Conservation (phyloP, 208 protist genomes). For the Borovskyia barvae region DNA sequence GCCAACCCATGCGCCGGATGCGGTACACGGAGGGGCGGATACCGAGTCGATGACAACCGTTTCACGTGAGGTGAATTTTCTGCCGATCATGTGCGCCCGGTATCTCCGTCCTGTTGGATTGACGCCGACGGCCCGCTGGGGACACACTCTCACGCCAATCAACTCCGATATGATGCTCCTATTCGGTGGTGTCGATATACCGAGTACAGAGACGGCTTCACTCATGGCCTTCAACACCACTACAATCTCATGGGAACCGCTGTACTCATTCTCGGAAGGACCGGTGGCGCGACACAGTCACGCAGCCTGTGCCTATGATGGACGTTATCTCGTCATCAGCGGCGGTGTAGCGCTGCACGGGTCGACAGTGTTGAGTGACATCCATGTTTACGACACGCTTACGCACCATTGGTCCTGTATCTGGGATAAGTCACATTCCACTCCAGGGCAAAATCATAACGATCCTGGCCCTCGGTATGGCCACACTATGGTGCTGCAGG, state of each 20-base stretch:
- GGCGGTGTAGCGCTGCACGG: slow-evolving; percentile 48
- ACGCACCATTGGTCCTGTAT: slow-evolving; percentile 65
- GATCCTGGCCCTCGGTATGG: slow-evolving; percentile 66
- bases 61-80: slow-evolving; percentile 67
- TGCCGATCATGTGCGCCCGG: slow-evolving; percentile 80
- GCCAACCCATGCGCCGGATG: too few species aligned
- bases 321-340: slow-evolving; percentile 65
- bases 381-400: slow-evolving; percentile 61
- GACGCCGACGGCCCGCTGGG: slow-evolving; percentile 57
- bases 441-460: slow-evolving; percentile 36
- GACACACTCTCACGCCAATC: slow-evolving; percentile 71
- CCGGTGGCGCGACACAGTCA: slow-evolving; percentile 65
- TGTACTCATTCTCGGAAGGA: slow-evolving; percentile 21
- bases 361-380: slow-evolving; percentile 39
- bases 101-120: slow-evolving; percentile 66
- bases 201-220: slow-evolving; percentile 33
- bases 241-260: slow-evolving; percentile 71
- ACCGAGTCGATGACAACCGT: not conserved
- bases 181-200: slow-evolving; percentile 67
- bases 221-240: slow-evolving; percentile 64
- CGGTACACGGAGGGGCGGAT: not conserved
- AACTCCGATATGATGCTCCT: slow-evolving; percentile 38
- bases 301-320: slow-evolving; percentile 66
- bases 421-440: slow-evolving; percentile 32
- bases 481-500: slow-evolving; percentile 68